phyloP scores from a whole-genome alignment of 306 rosid species.

The Quercus cerris region DNA sequence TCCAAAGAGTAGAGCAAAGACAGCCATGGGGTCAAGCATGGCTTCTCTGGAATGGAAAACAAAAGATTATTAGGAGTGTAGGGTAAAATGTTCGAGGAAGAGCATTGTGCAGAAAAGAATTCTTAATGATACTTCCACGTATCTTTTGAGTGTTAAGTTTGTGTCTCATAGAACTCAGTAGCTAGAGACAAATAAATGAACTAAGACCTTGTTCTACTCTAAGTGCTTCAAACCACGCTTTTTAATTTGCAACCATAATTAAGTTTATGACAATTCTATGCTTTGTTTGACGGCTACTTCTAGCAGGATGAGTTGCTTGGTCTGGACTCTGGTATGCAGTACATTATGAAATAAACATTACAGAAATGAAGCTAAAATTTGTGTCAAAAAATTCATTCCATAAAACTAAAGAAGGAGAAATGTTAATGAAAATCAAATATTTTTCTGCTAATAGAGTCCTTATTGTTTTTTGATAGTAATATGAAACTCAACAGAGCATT shows the following conservation, averaged over 20 bases:
- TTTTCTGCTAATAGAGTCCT: background rate
- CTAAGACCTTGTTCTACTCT: background rate
- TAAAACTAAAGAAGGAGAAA: background rate
- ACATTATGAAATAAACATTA: no score
- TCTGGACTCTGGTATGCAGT: no score
- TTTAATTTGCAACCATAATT: background rate
- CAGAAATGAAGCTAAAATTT: no score
- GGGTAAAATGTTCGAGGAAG: background rate
- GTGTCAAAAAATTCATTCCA: no score
- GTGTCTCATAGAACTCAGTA: background rate
- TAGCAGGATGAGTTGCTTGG: no score
- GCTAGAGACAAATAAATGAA: no score
- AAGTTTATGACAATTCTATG: background rate
- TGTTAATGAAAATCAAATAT: background rate
- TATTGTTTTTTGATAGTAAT: background rate
- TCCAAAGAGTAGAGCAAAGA: slow-evolving; percentile 85
- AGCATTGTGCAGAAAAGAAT: background rate
- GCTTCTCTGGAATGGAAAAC: slow-evolving; percentile 61
- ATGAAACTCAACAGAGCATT: background rate
- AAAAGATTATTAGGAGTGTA: background rate
- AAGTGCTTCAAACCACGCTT: background rate
- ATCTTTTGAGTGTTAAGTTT: background rate
- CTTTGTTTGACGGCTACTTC: background rate
- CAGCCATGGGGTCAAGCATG: slow-evolving; percentile 88
- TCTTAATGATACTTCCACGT: background rate